Conservation (phyloP, 73 alveolate species). For the Breviolum minutum region DNA sequence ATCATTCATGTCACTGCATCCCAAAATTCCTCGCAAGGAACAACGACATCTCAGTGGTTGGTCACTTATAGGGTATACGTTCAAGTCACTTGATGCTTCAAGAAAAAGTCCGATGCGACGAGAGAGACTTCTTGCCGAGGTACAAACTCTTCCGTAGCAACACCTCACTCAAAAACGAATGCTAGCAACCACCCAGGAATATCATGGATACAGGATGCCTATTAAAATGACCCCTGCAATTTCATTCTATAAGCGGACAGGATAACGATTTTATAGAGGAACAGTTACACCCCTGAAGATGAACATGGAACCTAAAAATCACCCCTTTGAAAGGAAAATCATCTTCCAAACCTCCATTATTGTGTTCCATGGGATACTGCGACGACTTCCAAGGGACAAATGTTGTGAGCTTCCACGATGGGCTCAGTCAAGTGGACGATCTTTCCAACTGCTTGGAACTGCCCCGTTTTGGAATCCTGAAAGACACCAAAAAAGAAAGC, state of each 20-base stretch:
- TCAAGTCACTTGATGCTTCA: too few relatives aligned
- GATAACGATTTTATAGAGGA: too few relatives aligned
- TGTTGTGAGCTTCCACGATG: constrained; percentile 64
- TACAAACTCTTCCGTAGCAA: constrained; percentile 82
- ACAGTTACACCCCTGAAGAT: too few relatives aligned
- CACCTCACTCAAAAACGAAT: not conserved
- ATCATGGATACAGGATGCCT: too few relatives aligned
- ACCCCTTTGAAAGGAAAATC: too few relatives aligned
- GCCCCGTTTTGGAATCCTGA: constrained; percentile 82
- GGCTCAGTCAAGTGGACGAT: constrained; percentile 82
- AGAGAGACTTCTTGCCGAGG: not conserved
- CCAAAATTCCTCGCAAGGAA: too few relatives aligned
- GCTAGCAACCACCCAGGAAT: not conserved
- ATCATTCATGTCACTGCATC: too few relatives aligned
- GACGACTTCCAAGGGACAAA: not conserved
- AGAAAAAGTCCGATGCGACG: too few relatives aligned
- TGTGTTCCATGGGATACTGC: too few relatives aligned
- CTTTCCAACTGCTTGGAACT: constrained; percentile 87
- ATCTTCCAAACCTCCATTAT: too few relatives aligned
- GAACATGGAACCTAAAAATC: too few relatives aligned
- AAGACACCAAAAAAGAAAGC: not conserved
- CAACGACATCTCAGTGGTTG: not conserved
- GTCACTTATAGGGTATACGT: not conserved
- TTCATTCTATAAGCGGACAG: too few relatives aligned
- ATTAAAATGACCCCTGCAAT: not conserved